These are phyloP conservation scores for Rhynchospora breviuscula DNA, from an alignment of 176 grass and related monocot genomes.

Conservation along the genomic window DNA sequence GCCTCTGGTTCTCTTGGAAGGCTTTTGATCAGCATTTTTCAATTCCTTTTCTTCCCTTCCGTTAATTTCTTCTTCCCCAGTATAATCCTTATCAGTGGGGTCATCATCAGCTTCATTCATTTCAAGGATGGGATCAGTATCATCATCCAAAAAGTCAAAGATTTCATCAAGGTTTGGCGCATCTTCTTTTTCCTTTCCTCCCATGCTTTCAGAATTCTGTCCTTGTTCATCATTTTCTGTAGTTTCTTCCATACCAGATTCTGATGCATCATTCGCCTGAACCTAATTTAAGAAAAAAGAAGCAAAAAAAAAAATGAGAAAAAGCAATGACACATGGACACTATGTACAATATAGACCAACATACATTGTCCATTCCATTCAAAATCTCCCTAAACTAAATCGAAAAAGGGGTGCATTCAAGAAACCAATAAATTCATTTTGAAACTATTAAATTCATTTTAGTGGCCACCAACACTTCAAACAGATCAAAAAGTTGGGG, in stretches of 20 bases:
- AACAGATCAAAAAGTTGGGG: background rate
- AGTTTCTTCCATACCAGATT: background rate
- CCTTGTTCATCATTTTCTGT: slow-evolving; percentile 2
- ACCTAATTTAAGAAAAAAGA: slow-evolving; percentile 1
- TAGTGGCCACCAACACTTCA: background rate
- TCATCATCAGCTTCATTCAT: background rate
- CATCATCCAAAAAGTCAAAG: slow-evolving; percentile 14
- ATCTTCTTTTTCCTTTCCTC: background rate
- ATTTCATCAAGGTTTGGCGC: background rate
- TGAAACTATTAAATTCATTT: background rate
- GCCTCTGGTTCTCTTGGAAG: background rate
- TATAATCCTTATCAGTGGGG: background rate
- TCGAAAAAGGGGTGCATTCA: background rate
- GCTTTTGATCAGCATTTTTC: background rate
- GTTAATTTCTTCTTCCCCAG: background rate
- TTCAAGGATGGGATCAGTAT: background rate
- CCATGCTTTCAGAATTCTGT: background rate
- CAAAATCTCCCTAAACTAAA: background rate
- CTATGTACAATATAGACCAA: background rate
- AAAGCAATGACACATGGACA: background rate
- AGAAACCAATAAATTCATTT: background rate
- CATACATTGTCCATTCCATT: too few species aligned
- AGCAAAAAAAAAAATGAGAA: background rate
- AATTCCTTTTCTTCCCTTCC: background rate
- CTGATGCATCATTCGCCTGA: slow-evolving; percentile 13